Conservation (phyloP, 768 basidiomycete species). For the Boletus sp. region DNA sequence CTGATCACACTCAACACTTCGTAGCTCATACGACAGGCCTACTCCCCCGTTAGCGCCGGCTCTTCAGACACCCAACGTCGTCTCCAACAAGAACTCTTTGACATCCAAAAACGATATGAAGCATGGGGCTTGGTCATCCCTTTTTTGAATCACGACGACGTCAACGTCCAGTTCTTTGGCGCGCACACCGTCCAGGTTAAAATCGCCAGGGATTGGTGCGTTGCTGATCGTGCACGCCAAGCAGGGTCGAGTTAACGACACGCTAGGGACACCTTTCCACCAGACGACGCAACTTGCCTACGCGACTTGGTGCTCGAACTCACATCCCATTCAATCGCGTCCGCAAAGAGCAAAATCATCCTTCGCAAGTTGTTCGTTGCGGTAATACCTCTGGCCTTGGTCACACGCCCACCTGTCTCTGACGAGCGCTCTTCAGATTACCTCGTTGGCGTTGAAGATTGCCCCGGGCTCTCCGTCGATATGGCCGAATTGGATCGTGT, state of each 20-base stretch:
- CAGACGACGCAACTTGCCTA: constrained; percentile 54
- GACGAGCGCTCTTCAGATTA: constrained; percentile 42
- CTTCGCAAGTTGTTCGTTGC: constrained; percentile 87
- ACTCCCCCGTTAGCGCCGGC: constrained; percentile 49
- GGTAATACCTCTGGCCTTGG: constrained; percentile 39
- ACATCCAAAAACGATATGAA: constrained; percentile 71
- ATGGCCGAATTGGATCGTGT: constrained; percentile 78
- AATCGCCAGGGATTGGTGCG: constrained; percentile 88
- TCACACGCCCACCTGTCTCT: background rate
- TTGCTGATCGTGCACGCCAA: background rate
- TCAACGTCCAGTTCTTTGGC: constrained; percentile 91
- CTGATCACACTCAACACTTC: constrained; percentile 12
- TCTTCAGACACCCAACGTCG: constrained; percentile 60
- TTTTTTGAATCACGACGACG: constrained; percentile 65
- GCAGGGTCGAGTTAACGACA: constrained; percentile 6
- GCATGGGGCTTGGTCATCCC: constrained; percentile 86
- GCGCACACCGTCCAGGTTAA: constrained; percentile 94
- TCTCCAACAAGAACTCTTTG: constrained; percentile 70
- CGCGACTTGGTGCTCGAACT: constrained; percentile 69
- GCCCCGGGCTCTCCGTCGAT: constrained; percentile 53
- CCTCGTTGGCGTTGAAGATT: constrained; percentile 70
- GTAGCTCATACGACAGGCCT: constrained; percentile 72
- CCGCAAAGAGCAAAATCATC: constrained; percentile 64
- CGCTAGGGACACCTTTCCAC: constrained; percentile 71
- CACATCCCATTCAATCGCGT: constrained; percentile 61